Conservation (phyloP, 2,329 filamentous ascomycete species). For the Fusarium sp. region DNA sequence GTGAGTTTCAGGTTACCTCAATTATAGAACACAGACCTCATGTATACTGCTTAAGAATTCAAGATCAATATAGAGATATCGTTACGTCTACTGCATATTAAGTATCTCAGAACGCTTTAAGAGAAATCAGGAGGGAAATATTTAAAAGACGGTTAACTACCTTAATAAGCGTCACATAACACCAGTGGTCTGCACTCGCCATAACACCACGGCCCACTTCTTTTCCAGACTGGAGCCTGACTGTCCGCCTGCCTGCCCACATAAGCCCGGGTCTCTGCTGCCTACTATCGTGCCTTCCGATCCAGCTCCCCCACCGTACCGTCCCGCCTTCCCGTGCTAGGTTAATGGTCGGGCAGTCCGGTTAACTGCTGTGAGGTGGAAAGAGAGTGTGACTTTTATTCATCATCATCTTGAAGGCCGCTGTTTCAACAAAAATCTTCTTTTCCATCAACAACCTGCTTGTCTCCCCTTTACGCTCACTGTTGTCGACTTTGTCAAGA, state of each 20-base stretch:
- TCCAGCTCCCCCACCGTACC: conserved; percentile 32
- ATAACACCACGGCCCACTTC: not conserved
- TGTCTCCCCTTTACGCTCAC: not conserved
- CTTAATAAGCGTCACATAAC: conserved; percentile 1
- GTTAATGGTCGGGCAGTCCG: conserved; percentile 24
- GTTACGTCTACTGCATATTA: not conserved
- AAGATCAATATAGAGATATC: too few relatives aligned
- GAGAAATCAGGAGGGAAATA: not conserved
- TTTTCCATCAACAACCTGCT: not conserved
- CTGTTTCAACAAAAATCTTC: not conserved
- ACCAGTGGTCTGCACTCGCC: not conserved
- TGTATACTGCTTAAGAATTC: not conserved
- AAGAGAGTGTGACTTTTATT: conserved; percentile 18
- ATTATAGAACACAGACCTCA: not conserved
- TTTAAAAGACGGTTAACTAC: not conserved
- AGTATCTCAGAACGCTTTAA: not conserved
- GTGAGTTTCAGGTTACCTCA: not conserved
- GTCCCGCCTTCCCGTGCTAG: conserved; percentile 28
- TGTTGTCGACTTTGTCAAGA: conserved; percentile 2
- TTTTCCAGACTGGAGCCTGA: not conserved
- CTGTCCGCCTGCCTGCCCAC: conserved; percentile 9
- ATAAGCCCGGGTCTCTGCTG: conserved; percentile 17
- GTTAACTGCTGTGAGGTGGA: conserved; percentile 6
- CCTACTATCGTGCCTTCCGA: conserved; percentile 31
- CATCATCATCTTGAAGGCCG: conserved; percentile 17